Base-by-base conservation (phyloP, 768 basidiomycete species). In the Leccinum truebloodii region DNA sequence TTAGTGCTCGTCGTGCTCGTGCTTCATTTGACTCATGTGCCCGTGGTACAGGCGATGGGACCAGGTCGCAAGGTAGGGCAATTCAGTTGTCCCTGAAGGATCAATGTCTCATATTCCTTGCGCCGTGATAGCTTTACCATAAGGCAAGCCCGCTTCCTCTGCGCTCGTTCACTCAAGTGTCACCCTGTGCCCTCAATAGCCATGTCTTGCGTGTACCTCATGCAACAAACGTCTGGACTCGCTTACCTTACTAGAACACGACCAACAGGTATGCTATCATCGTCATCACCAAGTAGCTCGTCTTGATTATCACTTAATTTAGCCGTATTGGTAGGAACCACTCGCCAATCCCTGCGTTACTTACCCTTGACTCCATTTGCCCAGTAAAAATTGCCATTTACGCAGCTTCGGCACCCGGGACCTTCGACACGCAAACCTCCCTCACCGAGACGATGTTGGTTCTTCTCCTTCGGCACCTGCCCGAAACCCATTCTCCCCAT, bases 161-260 rank as follows among this genome's bases (percentile, higher is more conserved):
- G 16, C 1, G 60, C 52, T 57, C 28, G 39, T 53, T 64, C 48
- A 65, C 24, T 52, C 24, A 39, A 57, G 14, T 62, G 28, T 8
- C 14, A 3, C 14, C 54, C 2, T 6, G 5, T 26, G 46, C 9
- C 10, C 30, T 55, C 44, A n/a, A 58, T 34, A 94, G 90, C 86
- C 85, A 24, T 95, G 94, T 77, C 79, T 95, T 49, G 80, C 87
- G 18, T 95, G 94, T 71, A 86, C 79, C 57, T 78, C 76, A 13
- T 95, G 94, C 71, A 84, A 81, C 68, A 92, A 91, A 72, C 79
- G 90, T 37, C 79, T 95, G 14, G 92, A 94, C 69, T 91, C 92
- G 0, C 76, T 83, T 58, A 83, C 83, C 20, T 78, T 95, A 24
- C 78, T 94, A 7, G 94, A 95, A 72, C 94, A 95, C 70, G 85